A percentile compares a stretch with the other conserved stretches of the same genome.
phyloP scores from a whole-genome alignment of 192 early-diverging fungal genomes.

The Linnemannia hyalina region DNA sequence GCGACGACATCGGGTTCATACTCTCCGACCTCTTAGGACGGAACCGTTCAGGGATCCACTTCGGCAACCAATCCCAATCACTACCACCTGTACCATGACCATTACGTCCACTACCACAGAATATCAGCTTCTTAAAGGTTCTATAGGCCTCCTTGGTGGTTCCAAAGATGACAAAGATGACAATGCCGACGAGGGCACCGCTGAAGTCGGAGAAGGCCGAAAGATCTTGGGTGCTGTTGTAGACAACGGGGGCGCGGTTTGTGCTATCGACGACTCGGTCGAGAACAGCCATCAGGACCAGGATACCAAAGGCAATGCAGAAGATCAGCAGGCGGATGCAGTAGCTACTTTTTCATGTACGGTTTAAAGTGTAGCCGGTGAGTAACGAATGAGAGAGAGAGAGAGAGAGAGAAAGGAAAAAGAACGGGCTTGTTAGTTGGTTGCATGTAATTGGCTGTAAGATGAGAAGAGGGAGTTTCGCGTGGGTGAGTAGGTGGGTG shows the following conservation, averaged over 20 bases:
- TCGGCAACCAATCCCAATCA: neutral
- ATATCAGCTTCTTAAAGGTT: neutral
- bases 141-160: constrained; percentile 23
- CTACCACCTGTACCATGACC: neutral
- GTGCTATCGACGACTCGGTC: neutral
- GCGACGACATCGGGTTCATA: neutral
- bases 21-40: neutral
- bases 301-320: constrained; percentile 16
- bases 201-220: constrained; percentile 29
- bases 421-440: neutral
- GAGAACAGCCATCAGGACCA: constrained; percentile 25
- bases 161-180: constrained; percentile 38
- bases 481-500: neutral
- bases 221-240: neutral
- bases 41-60: neutral
- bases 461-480: neutral
- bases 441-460: neutral
- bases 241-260: too few relatives aligned
- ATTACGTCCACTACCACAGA: neutral
- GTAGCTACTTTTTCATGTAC: constrained; percentile 10
- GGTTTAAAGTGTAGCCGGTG: neutral
- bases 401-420: neutral
- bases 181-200: constrained; percentile 24
- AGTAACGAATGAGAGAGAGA: neutral
- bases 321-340: constrained; percentile 34